Evolutionary conservation across 2,329 filamentous ascomycete species (phyloP).

Genomic region (Colletotrichum sp.): DNA sequence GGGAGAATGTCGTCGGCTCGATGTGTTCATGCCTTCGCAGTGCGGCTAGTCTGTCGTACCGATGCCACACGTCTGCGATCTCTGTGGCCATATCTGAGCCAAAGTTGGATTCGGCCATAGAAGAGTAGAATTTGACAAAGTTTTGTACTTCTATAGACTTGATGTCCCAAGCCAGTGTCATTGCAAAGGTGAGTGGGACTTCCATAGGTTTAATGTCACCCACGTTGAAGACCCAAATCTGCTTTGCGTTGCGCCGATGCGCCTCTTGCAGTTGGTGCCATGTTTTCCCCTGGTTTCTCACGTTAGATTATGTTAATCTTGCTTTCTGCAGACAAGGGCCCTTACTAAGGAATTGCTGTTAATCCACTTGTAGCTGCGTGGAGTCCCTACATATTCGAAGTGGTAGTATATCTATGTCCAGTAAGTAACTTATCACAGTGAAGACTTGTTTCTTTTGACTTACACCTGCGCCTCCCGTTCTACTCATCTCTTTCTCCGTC

Average conservation of each 20-base stretch:
- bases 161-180: conserved; percentile 63
- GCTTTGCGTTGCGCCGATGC: conserved; percentile 49
- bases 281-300: conserved; percentile 33
- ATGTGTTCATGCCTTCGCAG: conserved; percentile 66
- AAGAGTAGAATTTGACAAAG: background rate
- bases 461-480: conserved; percentile 63
- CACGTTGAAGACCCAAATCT: conserved; percentile 69
- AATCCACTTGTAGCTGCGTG: conserved; percentile 66
- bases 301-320: background rate
- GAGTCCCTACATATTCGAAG: conserved; percentile 67
- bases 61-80: conserved; percentile 55
- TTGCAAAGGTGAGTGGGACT: conserved; percentile 58
- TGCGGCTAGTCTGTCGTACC: conserved; percentile 53
- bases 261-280: conserved; percentile 62
- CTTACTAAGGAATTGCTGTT: conserved; percentile 63
- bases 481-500: conserved; percentile 52
- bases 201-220: conserved; percentile 67
- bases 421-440: conserved; percentile 15
- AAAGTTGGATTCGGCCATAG: conserved; percentile 38
- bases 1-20: conserved; percentile 59
- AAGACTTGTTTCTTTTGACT: background rate
- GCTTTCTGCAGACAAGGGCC: fast-evolving
- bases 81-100: conserved; percentile 46
- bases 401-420: conserved; percentile 51
- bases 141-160: conserved; percentile 50